Evolutionary conservation across 345 rosid species (phyloP).

Genomic region (Geranium rotundifolium): DNA sequence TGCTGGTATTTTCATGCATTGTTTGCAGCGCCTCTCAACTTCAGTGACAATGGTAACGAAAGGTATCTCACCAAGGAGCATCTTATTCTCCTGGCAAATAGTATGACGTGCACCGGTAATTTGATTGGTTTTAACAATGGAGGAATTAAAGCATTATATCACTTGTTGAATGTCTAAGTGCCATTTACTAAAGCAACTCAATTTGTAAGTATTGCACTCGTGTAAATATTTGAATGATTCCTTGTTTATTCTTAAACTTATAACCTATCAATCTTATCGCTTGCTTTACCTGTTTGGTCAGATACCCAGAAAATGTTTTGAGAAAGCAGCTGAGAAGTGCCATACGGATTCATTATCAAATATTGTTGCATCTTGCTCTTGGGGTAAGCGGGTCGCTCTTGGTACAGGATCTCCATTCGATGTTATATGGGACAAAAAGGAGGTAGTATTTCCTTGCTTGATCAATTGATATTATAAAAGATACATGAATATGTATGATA

Average conservation of each 20-base stretch:
- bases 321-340: constrained; percentile 85
- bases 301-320: constrained; percentile 83
- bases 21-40: constrained; percentile 75
- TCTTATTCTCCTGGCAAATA: constrained; percentile 71
- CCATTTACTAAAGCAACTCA: constrained; percentile 94
- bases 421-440: constrained; percentile 53
- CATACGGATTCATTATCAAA: constrained; percentile 63
- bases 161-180: constrained; percentile 65
- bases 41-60: constrained; percentile 74
- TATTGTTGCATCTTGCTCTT: constrained; percentile 82
- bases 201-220: constrained; percentile 35
- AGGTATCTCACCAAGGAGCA: constrained; percentile 85
- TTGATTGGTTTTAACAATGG: constrained; percentile 83
- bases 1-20: background rate
- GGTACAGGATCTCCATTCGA: constrained; percentile 94
- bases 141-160: constrained; percentile 67
- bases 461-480: background rate
- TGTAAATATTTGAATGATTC: background rate
- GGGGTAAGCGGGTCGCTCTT: constrained; percentile 86
- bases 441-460: constrained; percentile 19
- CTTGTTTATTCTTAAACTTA: background rate
- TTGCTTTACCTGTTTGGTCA: constrained; percentile 16
- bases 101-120: constrained; percentile 81
- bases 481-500: background rate
- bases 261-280: background rate